Evolutionary conservation across 2,329 filamentous ascomycete species (phyloP).

Genomic region (Fusarium dlaminii): DNA sequence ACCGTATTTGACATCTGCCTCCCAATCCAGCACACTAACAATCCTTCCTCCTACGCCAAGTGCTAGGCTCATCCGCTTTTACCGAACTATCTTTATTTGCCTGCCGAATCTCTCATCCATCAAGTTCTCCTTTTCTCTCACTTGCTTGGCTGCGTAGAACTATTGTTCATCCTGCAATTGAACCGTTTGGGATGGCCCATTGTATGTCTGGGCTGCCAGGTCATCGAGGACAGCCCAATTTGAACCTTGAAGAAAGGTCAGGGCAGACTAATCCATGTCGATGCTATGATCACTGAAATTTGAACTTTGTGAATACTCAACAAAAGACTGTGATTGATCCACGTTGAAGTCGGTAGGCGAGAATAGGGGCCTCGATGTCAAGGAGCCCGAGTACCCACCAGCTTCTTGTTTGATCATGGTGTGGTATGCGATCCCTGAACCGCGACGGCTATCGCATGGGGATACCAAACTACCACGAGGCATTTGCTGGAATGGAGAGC

Average conservation of each 20-base stretch:
- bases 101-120: background rate
- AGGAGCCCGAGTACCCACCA: background rate
- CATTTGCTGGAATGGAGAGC: background rate
- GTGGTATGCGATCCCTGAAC: background rate
- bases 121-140: background rate
- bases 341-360: background rate
- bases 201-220: background rate
- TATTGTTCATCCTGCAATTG: background rate
- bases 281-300: background rate
- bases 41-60: background rate
- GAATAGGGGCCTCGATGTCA: background rate
- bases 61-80: background rate
- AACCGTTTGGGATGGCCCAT: background rate
- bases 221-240: background rate
- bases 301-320: background rate
- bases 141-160: background rate
- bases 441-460: background rate
- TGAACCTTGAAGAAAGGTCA: background rate
- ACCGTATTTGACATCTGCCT: background rate
- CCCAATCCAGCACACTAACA: background rate
- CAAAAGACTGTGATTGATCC: background rate
- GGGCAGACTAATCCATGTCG: background rate
- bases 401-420: background rate
- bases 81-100: background rate
- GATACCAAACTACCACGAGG: background rate